Base-by-base conservation (phyloP, 306 rosid genomes). In the Begonia masoniana region DNA sequence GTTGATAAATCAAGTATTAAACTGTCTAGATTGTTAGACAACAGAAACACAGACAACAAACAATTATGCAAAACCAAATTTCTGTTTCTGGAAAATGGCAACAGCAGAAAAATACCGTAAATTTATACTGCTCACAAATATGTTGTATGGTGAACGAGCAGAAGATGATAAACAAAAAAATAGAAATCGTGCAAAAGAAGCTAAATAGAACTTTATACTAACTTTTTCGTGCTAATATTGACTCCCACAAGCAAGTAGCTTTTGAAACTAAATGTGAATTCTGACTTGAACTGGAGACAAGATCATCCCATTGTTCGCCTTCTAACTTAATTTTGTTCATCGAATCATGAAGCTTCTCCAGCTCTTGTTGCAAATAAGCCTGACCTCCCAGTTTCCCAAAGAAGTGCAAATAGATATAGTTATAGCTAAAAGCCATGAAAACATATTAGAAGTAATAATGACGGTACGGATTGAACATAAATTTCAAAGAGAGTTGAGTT, bases 321-420 rank as follows among this genome's bases (percentile, higher is more conserved):
- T 92, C 99, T 76, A 87, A 73, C 85, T 92, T 92, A 67, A 92
- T 95, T 75, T 86, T 86, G 85, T 81, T 92, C 70, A 96, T 83
- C 70, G 83, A 69, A 71, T 92, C 99, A 56, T 92, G 99, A 41
- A 83, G 73, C 57, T 92, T 86, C 72, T 92, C 99, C 69, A 83
- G 68, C 78, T 92, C 99, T 83, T 86, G 99, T 81, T 92, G 99
- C 76, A 92, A 78, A 76, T 77, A 92, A 70, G 99, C 99, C 96
- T 92, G 70, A 52, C 59, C 41, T 67, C 63, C 68, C 75, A 42
- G 67, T 59, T 72, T 62, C 67, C 59, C 64, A 66, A 41, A 51
- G 55, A 42, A 57, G 62, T 9, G 23, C 19, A 15, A 21, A 56
- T 47, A 5, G 19, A 42, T 65, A 15, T 51, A 41, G 10, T 14